Percentiles rank a stretch among this genome's conserved stretches.
phyloP scores from a whole-genome alignment of 176 grass and related monocot species.

The Zizania latifolia region DNA sequence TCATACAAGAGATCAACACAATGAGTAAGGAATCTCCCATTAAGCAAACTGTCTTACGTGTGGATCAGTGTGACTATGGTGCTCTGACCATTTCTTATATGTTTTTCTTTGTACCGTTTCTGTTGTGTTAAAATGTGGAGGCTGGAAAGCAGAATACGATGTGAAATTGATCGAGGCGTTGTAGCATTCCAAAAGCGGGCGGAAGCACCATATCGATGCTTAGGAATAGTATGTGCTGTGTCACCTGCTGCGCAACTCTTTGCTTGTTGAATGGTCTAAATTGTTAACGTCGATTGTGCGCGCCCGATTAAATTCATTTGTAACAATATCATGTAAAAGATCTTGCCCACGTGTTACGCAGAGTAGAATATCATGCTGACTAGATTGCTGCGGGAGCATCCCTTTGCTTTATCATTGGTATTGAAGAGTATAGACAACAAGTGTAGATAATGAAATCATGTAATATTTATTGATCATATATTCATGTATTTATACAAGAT shows the following conservation, averaged over 20 bases:
- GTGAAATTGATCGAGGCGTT: not conserved
- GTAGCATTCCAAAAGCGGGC: not conserved
- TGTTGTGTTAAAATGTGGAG: not conserved
- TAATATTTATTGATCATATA: too few relatives aligned
- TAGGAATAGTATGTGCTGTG: not conserved
- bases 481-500: too few relatives aligned
- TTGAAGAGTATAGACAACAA: too few relatives aligned
- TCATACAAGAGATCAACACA: not conserved
- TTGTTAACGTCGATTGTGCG: constrained; percentile 9
- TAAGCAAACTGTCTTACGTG: not conserved
- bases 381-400: not conserved
- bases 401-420: not conserved
- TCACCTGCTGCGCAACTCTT: constrained; percentile 2
- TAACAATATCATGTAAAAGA: constrained; percentile 16
- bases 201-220: constrained; percentile 16
- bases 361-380: not conserved
- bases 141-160: not conserved
- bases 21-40: constrained; percentile 1
- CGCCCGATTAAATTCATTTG: constrained; percentile 39
- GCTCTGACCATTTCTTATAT: not conserved
- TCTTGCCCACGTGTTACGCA: not conserved
- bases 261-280: constrained; percentile 13
- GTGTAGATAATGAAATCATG: too few relatives aligned
- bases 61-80: not conserved
- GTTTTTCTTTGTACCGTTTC: not conserved